Evolutionary conservation across 2,329 filamentous ascomycete genomes (phyloP), one percentile per base, ranked within the genome.

Genomic region (Fusarium sp.): DNA sequence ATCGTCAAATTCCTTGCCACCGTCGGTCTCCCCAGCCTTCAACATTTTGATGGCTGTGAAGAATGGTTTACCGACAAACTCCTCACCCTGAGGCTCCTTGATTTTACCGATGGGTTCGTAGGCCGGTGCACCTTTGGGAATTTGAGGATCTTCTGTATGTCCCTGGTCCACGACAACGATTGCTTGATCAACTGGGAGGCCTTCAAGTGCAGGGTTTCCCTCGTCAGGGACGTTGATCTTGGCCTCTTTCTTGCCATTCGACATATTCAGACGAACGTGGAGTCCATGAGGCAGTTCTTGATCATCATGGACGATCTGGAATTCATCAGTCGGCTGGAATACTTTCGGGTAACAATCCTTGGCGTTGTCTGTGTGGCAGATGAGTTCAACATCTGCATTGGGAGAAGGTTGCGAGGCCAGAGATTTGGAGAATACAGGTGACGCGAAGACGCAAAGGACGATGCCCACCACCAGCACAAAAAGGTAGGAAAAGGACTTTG

Each of bases 251-350:
- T 83, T 71, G 22, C 90, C 89, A 0, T 88, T 89, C 69, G 83
- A 83, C 46, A 92, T 82, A 73, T 92, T 87, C 55, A 92, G 78
- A 39, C 89, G 86, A 51, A 92, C 83, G 74, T 92, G 90, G 6
- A 92, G 83, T 7, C 90, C 90, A 0, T 82, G 78, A 2, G 90
- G 89, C 5, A 92, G 74, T 37, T 90, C 85, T 75, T 92, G 90
- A 69, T 90, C 90, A 35, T 87, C 83, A 62, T 83, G 87, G 40
- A 92, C 82, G 9, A 78, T 73, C 75, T 90, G 88, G 67, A 92
- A 92, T 57, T 90, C 83, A 47, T 89, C 79, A 2, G 89, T 92
- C 2, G 90, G 81, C 56, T 85, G 81, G 63, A 92, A 92, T 3
- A 89, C 65, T 47, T 83, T 84, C 2, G 89, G 88, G 68, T 92